Evolutionary conservation across 768 basidiomycete species (phyloP).

Genomic region (Panus rudis): DNA sequence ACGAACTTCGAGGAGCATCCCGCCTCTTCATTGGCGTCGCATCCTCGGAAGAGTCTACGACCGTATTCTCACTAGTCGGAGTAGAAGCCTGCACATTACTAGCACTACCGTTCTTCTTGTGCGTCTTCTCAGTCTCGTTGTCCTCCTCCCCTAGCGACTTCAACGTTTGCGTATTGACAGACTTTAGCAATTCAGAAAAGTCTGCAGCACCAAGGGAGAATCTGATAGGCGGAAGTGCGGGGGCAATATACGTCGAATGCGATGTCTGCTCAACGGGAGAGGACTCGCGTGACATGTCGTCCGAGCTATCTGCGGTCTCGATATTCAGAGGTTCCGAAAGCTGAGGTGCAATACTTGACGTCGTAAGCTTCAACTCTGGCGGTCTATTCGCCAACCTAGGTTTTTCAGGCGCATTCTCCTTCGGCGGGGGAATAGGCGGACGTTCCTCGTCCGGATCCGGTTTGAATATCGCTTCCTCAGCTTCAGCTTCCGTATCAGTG

Average conservation of each 20-base stretch:
- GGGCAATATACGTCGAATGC: constrained; percentile 74
- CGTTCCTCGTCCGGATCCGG: constrained; percentile 16
- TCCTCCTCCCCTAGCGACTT: constrained; percentile 5
- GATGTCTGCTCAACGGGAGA: constrained; percentile 62
- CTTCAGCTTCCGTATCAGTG: constrained; percentile 62
- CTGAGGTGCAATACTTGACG: constrained; percentile 5
- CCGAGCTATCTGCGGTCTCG: constrained; percentile 19
- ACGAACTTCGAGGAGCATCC: no score
- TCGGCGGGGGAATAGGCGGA: constrained; percentile 41
- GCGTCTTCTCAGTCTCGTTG: constrained; percentile 6
- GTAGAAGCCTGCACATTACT: constrained; percentile 13
- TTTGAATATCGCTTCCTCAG: constrained; percentile 26
- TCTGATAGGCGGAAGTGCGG: constrained; percentile 85
- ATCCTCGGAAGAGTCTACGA: constrained; percentile 12
- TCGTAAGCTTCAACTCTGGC: constrained; percentile 22
- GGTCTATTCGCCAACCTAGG: constrained; percentile 19
- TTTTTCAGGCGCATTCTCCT: constrained; percentile 25
- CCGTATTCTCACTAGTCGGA: constrained; percentile 18
- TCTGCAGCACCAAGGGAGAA: constrained; percentile 81
- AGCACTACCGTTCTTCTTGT: constrained; percentile 9
- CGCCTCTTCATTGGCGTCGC: constrained; percentile 17
- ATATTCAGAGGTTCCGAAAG: constrained; percentile 34
- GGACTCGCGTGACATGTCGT: constrained; percentile 36
- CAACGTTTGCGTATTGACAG: constrained; percentile 41
- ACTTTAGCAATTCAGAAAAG: constrained; percentile 67